These are phyloP conservation scores for Tremella mesenterica DNA, from an alignment of 768 basidiomycete species.

Conservation along the genomic window DNA sequence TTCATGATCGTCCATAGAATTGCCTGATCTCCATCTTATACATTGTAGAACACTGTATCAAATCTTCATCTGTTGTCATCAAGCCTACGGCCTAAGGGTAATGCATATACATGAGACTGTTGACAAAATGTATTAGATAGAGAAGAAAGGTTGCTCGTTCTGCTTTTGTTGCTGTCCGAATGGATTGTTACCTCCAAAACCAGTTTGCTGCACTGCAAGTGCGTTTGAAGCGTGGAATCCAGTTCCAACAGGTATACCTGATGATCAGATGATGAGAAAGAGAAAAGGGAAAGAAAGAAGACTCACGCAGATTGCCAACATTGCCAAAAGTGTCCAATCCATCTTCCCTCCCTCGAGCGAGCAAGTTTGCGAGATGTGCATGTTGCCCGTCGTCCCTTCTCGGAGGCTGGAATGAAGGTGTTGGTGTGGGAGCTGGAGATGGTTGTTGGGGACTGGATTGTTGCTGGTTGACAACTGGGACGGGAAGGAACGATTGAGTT, in stretches of 20 bases:
- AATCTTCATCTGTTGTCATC: too few species aligned
- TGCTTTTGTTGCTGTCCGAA: constrained; percentile 43
- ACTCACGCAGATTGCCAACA: constrained; percentile 59
- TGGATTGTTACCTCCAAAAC: constrained; percentile 41
- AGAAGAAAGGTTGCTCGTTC: constrained; percentile 69
- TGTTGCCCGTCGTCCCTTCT: constrained; percentile 58
- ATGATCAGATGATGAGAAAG: constrained; percentile 19
- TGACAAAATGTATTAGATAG: constrained; percentile 49
- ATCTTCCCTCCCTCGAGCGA: constrained; percentile 70
- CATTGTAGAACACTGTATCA: too few species aligned
- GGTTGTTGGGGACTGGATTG: constrained; percentile 30
- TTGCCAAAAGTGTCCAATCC: constrained; percentile 97
- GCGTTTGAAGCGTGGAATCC: constrained; percentile 48
- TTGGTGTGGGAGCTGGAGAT: constrained; percentile 43
- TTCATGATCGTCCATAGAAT: constrained; percentile 12
- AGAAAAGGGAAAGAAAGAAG: neutral
- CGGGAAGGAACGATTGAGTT: constrained; percentile 45
- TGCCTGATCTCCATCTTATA: too few species aligned
- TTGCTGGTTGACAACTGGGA: constrained; percentile 18
- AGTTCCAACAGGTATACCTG: constrained; percentile 49
- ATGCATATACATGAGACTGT: too few species aligned
- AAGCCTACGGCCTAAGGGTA: too few species aligned
- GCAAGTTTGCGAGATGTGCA: constrained; percentile 64
- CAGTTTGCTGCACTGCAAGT: constrained; percentile 38
- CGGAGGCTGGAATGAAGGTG: constrained; percentile 41